These are phyloP conservation scores for Aspergillus proliferans DNA, from an alignment of 2,329 filamentous ascomycete genomes.

Conservation along the genomic window DNA sequence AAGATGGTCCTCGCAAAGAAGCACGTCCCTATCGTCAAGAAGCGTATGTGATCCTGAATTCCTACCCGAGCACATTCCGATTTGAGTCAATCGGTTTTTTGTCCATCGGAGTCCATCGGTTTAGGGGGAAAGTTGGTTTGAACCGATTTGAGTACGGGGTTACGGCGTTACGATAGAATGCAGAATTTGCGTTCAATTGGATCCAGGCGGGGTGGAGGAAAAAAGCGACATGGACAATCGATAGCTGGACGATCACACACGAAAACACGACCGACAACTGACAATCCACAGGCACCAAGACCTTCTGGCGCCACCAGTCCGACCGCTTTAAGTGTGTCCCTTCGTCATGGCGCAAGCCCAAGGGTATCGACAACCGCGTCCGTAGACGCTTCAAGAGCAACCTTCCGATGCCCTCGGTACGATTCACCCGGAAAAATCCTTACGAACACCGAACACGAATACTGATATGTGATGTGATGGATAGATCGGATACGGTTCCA, in stretches of 20 bases:
- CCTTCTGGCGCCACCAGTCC: constrained; percentile 95
- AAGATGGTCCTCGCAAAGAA: constrained; percentile 98
- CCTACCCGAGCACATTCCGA: not conserved
- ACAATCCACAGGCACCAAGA: constrained; percentile 66
- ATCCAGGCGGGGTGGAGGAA: constrained; percentile 2
- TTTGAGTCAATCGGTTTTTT: not conserved
- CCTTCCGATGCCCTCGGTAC: constrained; percentile 95
- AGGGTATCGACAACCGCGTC: constrained; percentile 99
- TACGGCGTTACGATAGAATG: no score
- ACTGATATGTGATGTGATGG: constrained; percentile 8
- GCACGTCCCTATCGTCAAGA: constrained; percentile 99
- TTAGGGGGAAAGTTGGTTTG: no score
- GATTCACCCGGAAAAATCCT: constrained; percentile 26
- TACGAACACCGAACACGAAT: not conserved
- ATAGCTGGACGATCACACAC: constrained; percentile 8
- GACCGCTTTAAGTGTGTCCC: constrained; percentile 93
- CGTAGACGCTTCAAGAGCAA: constrained; percentile 95
- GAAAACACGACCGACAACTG: constrained; percentile 40
- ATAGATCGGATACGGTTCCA: constrained; percentile 96
- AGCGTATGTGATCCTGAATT: constrained; percentile 65
- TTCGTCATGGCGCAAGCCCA: constrained; percentile 95
- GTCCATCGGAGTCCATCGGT: no score
- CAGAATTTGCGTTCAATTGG: constrained; percentile 5
- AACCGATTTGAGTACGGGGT: no score
- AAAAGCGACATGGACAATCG: constrained; percentile 2